phyloP scores from a whole-genome alignment of 2,329 filamentous ascomycete genomes.

The Penicillium sp. region DNA sequence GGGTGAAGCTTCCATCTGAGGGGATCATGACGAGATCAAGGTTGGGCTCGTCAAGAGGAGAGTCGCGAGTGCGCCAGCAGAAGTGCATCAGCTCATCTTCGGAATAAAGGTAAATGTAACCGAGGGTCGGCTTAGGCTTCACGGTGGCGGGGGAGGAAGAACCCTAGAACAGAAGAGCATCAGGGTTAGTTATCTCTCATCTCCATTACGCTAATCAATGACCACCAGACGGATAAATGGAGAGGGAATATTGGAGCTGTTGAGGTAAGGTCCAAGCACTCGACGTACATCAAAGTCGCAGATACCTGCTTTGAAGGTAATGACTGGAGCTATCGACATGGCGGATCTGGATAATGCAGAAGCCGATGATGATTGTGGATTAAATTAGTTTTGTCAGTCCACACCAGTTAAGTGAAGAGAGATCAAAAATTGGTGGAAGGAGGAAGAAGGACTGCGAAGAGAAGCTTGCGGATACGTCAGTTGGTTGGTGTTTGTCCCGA shows the following conservation, averaged over 20 bases:
- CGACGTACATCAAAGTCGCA: conserved; percentile 80
- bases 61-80: conserved; percentile 87
- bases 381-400: conserved; percentile 10
- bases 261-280: conserved; percentile 9
- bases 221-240: background rate
- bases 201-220: background rate
- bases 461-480: conserved; percentile 40
- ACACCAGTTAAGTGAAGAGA: conserved; percentile 21
- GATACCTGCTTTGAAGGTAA: conserved; percentile 94
- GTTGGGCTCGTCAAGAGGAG: conserved; percentile 73
- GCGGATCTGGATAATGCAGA: conserved; percentile 28
- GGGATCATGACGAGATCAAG: conserved; percentile 95
- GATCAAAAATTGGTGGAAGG: conserved; percentile 10
- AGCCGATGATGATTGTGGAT: conserved; percentile 1
- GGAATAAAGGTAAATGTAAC: conserved; percentile 89
- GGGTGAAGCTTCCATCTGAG: conserved; percentile 82
- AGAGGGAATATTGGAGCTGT: conserved; percentile 6
- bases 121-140: conserved; percentile 72
- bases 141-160: conserved; percentile 71
- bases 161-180: conserved; percentile 42
- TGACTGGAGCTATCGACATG: conserved; percentile 85
- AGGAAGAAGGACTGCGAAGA: conserved; percentile 25
- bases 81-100: conserved; percentile 97
- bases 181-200: background rate
- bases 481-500: conserved; percentile 30